Evolutionary conservation across 495 filamentous ascomycete genomes (phyloP).

Genomic region (Xylaria flabelliformis): DNA sequence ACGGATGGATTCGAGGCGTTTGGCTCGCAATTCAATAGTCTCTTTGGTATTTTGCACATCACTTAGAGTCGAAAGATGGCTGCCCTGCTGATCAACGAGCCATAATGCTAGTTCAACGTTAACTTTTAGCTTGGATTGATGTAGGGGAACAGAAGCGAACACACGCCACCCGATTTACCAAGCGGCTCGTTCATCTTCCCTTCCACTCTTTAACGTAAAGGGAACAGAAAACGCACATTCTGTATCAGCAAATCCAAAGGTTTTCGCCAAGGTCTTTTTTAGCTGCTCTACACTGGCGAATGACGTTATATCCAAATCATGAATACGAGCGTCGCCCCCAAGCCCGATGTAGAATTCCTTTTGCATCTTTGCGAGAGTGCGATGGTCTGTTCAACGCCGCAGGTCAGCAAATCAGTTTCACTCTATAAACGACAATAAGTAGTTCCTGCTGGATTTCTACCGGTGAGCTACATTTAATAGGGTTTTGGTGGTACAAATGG

Average conservation of each 20-base stretch:
- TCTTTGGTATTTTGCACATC: constrained; percentile 6
- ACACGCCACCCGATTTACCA: neutral
- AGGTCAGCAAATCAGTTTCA: neutral
- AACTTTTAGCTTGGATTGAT: neutral
- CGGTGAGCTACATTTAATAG: neutral
- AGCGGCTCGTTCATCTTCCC: neutral
- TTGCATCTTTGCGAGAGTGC: neutral
- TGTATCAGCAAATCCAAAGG: neutral
- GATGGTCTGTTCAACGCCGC: neutral
- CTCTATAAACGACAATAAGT: neutral
- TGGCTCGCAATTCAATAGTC: neutral
- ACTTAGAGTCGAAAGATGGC: neutral
- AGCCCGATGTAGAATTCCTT: constrained; percentile 1
- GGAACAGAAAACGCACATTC: neutral
- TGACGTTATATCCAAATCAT: neutral
- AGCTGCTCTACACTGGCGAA: neutral
- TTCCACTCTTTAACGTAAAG: neutral
- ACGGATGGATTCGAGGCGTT: constrained; percentile 33
- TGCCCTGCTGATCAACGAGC: neutral
- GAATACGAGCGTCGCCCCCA: neutral
- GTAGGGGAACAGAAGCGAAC: neutral
- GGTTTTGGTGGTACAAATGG: neutral
- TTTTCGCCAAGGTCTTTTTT: neutral
- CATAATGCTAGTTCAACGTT: neutral
- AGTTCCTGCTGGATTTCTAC: neutral